Evolutionary conservation across 352 stramenopile genomes (phyloP), one percentile per base, ranked within the genome.

Genomic region (Pythium grandisporangium): DNA sequence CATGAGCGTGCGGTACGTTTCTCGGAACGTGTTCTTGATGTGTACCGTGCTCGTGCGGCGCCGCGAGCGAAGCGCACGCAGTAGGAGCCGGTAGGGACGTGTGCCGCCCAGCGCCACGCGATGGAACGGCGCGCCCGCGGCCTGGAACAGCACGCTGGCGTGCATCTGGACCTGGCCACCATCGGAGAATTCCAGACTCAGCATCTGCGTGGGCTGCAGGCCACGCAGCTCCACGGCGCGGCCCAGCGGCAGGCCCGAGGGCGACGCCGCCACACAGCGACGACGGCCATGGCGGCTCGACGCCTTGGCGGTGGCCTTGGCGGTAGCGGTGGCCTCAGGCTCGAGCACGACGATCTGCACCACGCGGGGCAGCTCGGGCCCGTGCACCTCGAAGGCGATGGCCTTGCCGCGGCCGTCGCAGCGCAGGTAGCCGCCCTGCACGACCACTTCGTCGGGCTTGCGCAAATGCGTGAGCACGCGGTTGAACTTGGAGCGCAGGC

Each of bases 401-500:
- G 70, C 64, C 41, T 85, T 87, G 4, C 75, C 79, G 16, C 70
- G 66, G 23, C 79, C 79, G 33, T 92, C 75, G 45, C 79, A 92
- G 4, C 79, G 58, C 39, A 92, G 55, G 42, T 71, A 88, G 2
- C 71, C 71, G 10, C 78, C 78, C 43, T 76, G 70, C 0, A 83
- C 70, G n/a, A 57, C 47, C 2, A 56, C 44, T 22, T 64, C 36
- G 30, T 84, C 78, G 30, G 69, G 72, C 55, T 89, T 88, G 46
- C 69, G 69, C 26, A 78, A 86, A 42, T 87, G 73, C 11, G 76
- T 90, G 36, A 93, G 71, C 19, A 93, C 67, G 24, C 73, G 76
- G 26, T 93, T 88, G 48, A 93, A 88, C 53, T 87, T 89, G 30
- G 71, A 86, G 17, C 74, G 71, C 20, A 81, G 52, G 6, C 79